phyloP scores from a whole-genome alignment of 2,329 filamentous ascomycete species.

The Byssothecium circinans region DNA sequence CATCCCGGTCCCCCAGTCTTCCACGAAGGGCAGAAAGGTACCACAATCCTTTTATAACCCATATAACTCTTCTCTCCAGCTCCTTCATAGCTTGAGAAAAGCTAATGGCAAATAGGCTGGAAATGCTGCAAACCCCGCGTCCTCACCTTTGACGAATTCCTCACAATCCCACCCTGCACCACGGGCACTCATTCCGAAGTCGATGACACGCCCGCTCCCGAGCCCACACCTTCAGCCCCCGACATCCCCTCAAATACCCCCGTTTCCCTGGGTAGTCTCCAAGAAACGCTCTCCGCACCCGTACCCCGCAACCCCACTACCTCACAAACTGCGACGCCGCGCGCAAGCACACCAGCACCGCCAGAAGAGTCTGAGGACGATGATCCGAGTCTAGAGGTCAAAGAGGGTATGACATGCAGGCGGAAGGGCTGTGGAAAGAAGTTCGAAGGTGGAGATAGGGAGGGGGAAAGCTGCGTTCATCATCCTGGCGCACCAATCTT shows the following conservation, averaged over 20 bases:
- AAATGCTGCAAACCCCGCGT: slow-evolving; percentile 98
- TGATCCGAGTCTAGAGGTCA: slow-evolving; percentile 72
- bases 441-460: slow-evolving; percentile 59
- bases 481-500: slow-evolving; percentile 92
- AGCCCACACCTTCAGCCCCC: slow-evolving; percentile 51
- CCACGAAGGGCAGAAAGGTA: slow-evolving; percentile 98
- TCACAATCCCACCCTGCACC: slow-evolving; percentile 88
- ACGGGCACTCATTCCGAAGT: slow-evolving; percentile 89
- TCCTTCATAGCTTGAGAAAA: background rate
- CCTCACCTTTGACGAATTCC: slow-evolving; percentile 97
- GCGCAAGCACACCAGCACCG: slow-evolving; percentile 32
- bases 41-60: slow-evolving; percentile 6
- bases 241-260: slow-evolving; percentile 45
- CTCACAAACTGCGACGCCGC: slow-evolving; percentile 27
- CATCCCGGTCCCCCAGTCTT: slow-evolving; percentile 90
- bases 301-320: slow-evolving; percentile 37
- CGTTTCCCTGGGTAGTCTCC: slow-evolving; percentile 35
- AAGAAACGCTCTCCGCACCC: slow-evolving; percentile 35
- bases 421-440: slow-evolving; percentile 70
- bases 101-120: slow-evolving; percentile 67
- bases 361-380: slow-evolving; percentile 73
- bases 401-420: slow-evolving; percentile 74
- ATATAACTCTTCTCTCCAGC: background rate
- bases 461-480: slow-evolving; percentile 78
- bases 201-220: slow-evolving; percentile 65